Evolutionary conservation across 148 eudicot species (phyloP).

Genomic region (Persicaria maculosa): DNA sequence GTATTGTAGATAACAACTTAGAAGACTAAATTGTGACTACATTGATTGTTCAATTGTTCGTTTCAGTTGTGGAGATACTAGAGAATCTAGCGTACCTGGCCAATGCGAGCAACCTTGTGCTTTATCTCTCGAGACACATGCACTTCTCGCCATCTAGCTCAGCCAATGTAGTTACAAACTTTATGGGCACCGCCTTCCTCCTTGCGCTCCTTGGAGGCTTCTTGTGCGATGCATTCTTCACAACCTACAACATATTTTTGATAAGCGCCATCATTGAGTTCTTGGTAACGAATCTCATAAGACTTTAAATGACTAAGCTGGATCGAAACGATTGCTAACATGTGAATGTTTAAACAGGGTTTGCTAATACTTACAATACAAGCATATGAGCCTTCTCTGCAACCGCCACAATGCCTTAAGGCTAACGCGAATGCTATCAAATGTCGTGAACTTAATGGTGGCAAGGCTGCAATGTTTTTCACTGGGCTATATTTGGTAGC

Average conservation of each 20-base stretch:
- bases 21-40: background rate
- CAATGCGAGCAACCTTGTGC: constrained; percentile 85
- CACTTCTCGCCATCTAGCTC: constrained; percentile 68
- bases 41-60: background rate
- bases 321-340: background rate
- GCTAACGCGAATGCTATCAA: constrained; percentile 14
- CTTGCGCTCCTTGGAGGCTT: constrained; percentile 89
- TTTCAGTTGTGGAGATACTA: constrained; percentile 62
- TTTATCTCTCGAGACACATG: constrained; percentile 58
- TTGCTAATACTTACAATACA: constrained; percentile 69
- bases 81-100: constrained; percentile 88
- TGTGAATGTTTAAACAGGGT: constrained; percentile 43
- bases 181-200: constrained; percentile 93
- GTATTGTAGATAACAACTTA: background rate
- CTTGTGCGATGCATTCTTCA: constrained; percentile 72
- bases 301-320: background rate
- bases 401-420: constrained; percentile 41
- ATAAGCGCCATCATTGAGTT: constrained; percentile 66
- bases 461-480: constrained; percentile 35
- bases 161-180: constrained; percentile 70
- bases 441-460: background rate
- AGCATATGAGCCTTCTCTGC: constrained; percentile 42
- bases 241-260: constrained; percentile 49
- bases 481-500: constrained; percentile 74
- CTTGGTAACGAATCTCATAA: constrained; percentile 34